phyloP scores from a whole-genome alignment of 257 asterid species.

The Ajuga chamaepitys region DNA sequence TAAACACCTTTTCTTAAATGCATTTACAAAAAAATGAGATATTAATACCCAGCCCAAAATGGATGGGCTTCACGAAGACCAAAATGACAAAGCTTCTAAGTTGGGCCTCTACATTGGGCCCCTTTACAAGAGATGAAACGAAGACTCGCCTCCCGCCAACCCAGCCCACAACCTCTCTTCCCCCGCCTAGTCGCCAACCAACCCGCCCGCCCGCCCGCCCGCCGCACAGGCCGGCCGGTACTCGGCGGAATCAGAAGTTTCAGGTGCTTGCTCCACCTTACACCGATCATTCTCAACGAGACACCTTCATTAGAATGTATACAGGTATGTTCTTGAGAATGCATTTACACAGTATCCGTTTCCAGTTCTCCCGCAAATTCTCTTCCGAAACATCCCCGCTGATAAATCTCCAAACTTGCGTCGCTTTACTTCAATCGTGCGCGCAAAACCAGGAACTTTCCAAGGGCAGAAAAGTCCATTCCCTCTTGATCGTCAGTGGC shows the following conservation, averaged over 20 bases:
- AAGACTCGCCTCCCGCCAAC: too few relatives aligned
- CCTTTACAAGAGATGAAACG: neutral
- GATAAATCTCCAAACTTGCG: conserved; percentile 28
- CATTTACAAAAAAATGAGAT: too few relatives aligned
- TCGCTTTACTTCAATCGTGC: conserved; percentile 59
- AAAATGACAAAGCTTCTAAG: too few relatives aligned
- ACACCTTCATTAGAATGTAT: neutral
- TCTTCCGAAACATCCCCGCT: conserved; percentile 20
- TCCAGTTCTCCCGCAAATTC: conserved; percentile 22
- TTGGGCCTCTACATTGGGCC: conserved; percentile 17
- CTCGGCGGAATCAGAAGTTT: conserved; percentile 5
- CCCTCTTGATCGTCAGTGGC: conserved; percentile 44
- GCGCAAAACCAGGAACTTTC: conserved; percentile 39
- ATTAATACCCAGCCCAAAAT: too few relatives aligned
- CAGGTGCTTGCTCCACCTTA: neutral
- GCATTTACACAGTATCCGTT: neutral
- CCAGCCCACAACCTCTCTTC: neutral
- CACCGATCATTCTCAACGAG: neutral
- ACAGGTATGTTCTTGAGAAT: conserved; percentile 4
- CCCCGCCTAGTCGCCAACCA: too few relatives aligned
- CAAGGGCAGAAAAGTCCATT: conserved; percentile 46
- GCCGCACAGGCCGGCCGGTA: neutral
- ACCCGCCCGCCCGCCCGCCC: neutral
- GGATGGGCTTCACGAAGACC: neutral
- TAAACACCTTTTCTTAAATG: too few relatives aligned